Conservation (phyloP, 108 stramenopile species). For the Nitzschia sp. region DNA sequence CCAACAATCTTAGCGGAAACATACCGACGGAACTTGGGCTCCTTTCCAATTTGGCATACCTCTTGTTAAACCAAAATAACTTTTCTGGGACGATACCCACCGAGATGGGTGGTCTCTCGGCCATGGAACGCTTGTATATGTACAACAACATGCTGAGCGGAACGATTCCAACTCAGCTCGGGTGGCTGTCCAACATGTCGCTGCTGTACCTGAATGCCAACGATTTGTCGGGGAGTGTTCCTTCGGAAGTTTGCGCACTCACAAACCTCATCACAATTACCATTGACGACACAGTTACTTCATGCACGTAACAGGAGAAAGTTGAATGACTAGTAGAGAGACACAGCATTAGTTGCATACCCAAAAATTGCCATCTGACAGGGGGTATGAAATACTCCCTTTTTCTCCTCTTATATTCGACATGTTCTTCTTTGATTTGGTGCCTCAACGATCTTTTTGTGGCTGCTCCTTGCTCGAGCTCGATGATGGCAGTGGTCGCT, state of each 20-base stretch:
- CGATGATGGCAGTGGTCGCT: too few relatives aligned
- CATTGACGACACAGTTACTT: background rate
- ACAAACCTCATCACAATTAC: background rate
- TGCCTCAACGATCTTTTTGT: too few relatives aligned
- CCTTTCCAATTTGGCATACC: slow-evolving; percentile 14
- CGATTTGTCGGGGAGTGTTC: slow-evolving; percentile 40
- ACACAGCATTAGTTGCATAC: too few relatives aligned
- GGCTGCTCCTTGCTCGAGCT: too few relatives aligned
- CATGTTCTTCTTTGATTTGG: too few relatives aligned
- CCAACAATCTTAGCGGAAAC: background rate
- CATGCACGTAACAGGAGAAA: too few relatives aligned
- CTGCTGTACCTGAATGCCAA: slow-evolving; percentile 57
- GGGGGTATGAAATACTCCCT: too few relatives aligned
- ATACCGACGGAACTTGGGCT: slow-evolving; percentile 17
- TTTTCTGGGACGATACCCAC: background rate
- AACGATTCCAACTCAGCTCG: slow-evolving; percentile 52
- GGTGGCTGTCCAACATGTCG: slow-evolving; percentile 45
- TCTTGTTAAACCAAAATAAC: slow-evolving; percentile 29
- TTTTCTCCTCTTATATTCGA: too few relatives aligned
- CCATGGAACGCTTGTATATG: slow-evolving; percentile 3
- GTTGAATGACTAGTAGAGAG: too few relatives aligned
- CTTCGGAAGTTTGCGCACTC: slow-evolving; percentile 13
- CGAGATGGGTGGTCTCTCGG: background rate
- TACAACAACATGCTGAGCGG: slow-evolving; percentile 26
- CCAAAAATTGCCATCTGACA: too few relatives aligned